These are phyloP conservation scores for Citrus unshiu DNA, from an alignment of 345 rosid genomes.

Conservation along the genomic window DNA sequence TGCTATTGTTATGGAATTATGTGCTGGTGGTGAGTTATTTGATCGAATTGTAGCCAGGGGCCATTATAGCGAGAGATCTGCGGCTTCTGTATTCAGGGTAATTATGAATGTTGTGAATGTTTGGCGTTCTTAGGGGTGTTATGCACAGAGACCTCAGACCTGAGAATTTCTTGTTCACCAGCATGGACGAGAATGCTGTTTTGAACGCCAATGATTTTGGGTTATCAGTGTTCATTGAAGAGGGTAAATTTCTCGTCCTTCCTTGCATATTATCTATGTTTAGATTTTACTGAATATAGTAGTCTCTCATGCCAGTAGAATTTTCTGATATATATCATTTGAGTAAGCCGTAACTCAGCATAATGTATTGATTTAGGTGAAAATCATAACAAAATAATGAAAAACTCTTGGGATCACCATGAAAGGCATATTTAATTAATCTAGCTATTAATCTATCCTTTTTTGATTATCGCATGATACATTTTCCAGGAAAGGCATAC, in stretches of 20 bases:
- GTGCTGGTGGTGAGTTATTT: no score
- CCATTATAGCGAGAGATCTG: constrained; percentile 30
- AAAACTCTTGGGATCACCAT: neutral
- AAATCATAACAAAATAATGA: neutral
- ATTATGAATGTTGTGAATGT: constrained; percentile 35
- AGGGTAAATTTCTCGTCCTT: constrained; percentile 32
- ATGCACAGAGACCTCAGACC: constrained; percentile 60
- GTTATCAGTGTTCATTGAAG: constrained; percentile 56
- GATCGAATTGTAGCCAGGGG: constrained; percentile 30
- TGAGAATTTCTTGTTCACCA: constrained; percentile 37
- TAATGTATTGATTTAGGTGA: neutral
- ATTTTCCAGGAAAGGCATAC: constrained; percentile 56
- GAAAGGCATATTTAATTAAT: neutral
- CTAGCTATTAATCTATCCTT: neutral
- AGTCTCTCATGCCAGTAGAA: no score
- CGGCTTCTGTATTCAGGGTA: constrained; percentile 26
- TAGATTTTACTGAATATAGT: no score
- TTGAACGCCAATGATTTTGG: constrained; percentile 70
- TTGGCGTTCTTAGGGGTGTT: constrained; percentile 78
- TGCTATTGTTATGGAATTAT: no score
- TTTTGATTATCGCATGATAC: neutral
- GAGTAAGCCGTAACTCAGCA: neutral
- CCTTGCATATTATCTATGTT: neutral
- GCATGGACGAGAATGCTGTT: constrained; percentile 23
- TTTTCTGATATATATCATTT: neutral